Base-by-base conservation (phyloP, 176 grass and related monocot species). In the Cenchrus fungigraminus region DNA sequence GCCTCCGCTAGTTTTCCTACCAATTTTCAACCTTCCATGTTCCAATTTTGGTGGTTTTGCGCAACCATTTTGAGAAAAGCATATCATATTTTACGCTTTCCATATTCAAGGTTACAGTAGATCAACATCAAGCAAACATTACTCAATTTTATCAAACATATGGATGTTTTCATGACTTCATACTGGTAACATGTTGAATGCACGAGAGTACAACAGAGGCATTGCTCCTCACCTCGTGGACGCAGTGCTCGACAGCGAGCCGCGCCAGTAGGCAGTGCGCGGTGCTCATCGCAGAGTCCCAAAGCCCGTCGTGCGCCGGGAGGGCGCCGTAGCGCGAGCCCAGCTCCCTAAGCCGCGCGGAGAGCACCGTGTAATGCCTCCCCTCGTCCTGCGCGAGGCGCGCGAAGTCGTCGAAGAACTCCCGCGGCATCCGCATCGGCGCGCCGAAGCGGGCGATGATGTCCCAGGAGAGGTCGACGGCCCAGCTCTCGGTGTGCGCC, bases 401-500 rank as follows among this genome's bases (percentile, higher is more conserved):
- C 64, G 90, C 81, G 65, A 97, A 94, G 84, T 97, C 95, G 22
- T 87, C 88, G 88, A 97, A 97, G 88, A 97, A 97, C 12, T 82
- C 90, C 47, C 84, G 76, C 12, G 95, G 92, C 95, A 97, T 97
- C 8, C 74, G 28, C 68, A 87, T 85, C 63, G 8, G 62, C 17
- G 81, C 88, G 43, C 95, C 92, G 66, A 94, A 94, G 17, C 95
- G 90, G 58, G 95, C 92, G 77, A 97, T 79, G 79, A 97, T 93
- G 88, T 97, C 95, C 88, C 92, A 97, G 8, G 94, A 94, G 70
- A 97, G 88, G 84, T 94, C 92, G n/a, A 97, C 93, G 78, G 92
- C 95, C 95, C 95, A 97, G 90, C 95, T 94, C 90, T 97, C 92
- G 57, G 84, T 94, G 90, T 97, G 95, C 81, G 86, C 95, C 44